These are phyloP conservation scores for Aurinia saxatilis DNA, from an alignment of 345 rosid species.

Conservation along the genomic window DNA sequence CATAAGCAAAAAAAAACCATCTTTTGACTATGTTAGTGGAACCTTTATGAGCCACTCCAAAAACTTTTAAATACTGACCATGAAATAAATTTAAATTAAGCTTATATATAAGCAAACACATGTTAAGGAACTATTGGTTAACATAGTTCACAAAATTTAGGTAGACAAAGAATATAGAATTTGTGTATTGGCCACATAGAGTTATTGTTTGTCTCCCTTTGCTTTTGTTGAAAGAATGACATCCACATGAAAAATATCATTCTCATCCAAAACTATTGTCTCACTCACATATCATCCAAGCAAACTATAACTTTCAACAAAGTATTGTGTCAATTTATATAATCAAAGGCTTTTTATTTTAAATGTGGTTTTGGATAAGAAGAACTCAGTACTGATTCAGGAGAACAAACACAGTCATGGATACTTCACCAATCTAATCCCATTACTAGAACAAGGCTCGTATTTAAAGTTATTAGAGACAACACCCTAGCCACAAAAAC, in stretches of 20 bases:
- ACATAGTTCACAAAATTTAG: not conserved
- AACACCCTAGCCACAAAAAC: not conserved
- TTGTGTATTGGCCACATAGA: conserved; percentile 26
- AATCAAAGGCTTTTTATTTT: not conserved
- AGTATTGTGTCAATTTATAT: conserved; percentile 1
- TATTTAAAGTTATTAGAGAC: conserved; percentile 13
- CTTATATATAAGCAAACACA: conserved; percentile 9
- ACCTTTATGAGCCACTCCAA: conserved; percentile 30
- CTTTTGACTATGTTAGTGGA: conserved; percentile 55
- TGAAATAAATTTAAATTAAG: conserved; percentile 5
- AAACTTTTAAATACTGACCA: conserved; percentile 25
- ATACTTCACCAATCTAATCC: conserved; percentile 8
- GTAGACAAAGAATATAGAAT: conserved; percentile 20
- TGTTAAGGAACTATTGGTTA: conserved; percentile 15
- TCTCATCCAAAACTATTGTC: conserved; percentile 29
- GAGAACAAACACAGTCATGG: conserved; percentile 22
- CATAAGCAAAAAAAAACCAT: conserved; percentile 29
- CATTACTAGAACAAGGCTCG: not conserved
- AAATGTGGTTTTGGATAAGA: conserved; percentile 19
- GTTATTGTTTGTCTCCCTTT: conserved; percentile 22
- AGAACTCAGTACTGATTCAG: not conserved
- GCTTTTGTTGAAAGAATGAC: conserved; percentile 23
- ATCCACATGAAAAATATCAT: conserved; percentile 33
- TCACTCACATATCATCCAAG: conserved; percentile 31
- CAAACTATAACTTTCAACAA: conserved; percentile 24